Evolutionary conservation across 176 grass and related monocot genomes (phyloP).

Genomic region (Ananas comosus): DNA sequence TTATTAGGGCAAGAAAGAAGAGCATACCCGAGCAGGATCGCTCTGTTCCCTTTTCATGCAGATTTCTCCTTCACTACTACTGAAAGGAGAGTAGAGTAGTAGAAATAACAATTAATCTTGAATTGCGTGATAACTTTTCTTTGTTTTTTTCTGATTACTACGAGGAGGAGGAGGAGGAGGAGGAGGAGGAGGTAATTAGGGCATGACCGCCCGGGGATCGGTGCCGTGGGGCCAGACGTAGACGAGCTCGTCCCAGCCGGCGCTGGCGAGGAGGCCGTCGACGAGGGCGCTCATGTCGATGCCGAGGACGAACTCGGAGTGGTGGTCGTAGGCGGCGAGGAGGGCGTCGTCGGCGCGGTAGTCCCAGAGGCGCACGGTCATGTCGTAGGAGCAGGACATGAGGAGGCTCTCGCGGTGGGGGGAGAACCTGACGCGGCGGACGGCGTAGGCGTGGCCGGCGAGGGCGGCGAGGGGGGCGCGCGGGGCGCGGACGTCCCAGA

Average conservation of each 20-base stretch:
- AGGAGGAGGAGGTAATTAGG: neutral
- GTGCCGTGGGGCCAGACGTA: slow-evolving; percentile 71
- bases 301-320: slow-evolving; percentile 72
- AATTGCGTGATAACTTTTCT: too few relatives aligned
- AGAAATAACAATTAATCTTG: too few relatives aligned
- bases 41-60: too few relatives aligned
- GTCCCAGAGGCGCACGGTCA: slow-evolving; percentile 92
- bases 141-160: too few relatives aligned
- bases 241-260: slow-evolving; percentile 77
- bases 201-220: slow-evolving; percentile 45
- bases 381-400: slow-evolving; percentile 85
- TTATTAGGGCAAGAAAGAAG: too few relatives aligned
- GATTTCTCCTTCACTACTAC: too few relatives aligned
- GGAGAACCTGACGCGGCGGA: slow-evolving; percentile 73
- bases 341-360: slow-evolving; percentile 65
- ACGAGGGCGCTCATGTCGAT: slow-evolving; percentile 85
- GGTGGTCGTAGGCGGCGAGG: slow-evolving; percentile 50
- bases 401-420: slow-evolving; percentile 66
- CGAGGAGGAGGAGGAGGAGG: too few relatives aligned
- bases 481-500: slow-evolving; percentile 75
- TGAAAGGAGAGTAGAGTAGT: too few relatives aligned
- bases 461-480: slow-evolving; percentile 49
- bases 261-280: slow-evolving; percentile 63
- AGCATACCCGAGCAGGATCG: too few relatives aligned
- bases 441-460: slow-evolving; percentile 61